Conservation (phyloP, 1,139 yeast genomes). For the Yarrowia galli region DNA sequence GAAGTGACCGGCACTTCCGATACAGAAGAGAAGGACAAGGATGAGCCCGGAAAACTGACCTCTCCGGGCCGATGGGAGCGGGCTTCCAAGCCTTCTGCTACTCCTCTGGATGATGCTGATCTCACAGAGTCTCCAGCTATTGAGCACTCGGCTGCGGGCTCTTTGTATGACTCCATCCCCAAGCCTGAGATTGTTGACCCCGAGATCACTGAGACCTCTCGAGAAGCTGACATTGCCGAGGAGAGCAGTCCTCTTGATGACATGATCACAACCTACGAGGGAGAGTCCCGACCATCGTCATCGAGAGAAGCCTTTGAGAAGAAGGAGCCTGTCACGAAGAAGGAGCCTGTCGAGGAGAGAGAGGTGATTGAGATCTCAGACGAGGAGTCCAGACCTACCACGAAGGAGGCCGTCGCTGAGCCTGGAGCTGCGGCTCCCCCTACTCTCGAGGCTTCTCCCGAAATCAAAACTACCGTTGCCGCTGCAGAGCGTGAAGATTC, state of each 20-base stretch:
- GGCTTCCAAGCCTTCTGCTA: constrained; percentile 23
- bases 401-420: background rate
- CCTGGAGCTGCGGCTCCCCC: background rate
- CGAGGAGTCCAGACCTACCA: constrained; percentile 16
- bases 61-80: constrained; percentile 34
- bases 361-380: constrained; percentile 32
- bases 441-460: constrained; percentile 22
- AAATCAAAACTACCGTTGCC: background rate
- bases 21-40: constrained; percentile 25
- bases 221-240: background rate
- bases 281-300: constrained; percentile 3
- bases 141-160: constrained; percentile 24
- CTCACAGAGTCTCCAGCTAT: constrained; percentile 26
- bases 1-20: constrained; percentile 24
- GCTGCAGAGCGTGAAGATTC: constrained; percentile 19
- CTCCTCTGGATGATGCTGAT: constrained; percentile 7
- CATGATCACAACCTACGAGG: constrained; percentile 12
- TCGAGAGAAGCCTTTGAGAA: background rate
- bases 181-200: background rate
- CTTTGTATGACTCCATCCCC: constrained; percentile 21
- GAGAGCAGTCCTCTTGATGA: constrained; percentile 15
- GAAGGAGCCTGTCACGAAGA: background rate
- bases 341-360: background rate
- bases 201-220: background rate
- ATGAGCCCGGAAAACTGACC: constrained; percentile 10